Evolutionary conservation across 192 early-diverging fungal genomes (phyloP).

Genomic region (Coemansia sp.): DNA sequence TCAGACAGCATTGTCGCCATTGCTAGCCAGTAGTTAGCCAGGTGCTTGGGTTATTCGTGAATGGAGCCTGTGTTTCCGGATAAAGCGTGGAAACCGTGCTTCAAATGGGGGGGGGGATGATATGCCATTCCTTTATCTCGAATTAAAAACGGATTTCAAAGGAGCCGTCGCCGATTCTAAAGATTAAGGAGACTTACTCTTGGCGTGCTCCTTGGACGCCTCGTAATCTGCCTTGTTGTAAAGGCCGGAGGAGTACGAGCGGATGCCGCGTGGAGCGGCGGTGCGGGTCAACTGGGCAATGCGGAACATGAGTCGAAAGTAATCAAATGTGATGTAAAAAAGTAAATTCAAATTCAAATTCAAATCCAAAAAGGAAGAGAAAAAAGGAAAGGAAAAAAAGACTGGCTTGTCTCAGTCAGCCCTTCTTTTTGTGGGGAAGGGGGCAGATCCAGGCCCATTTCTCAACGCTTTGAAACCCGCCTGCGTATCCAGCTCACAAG

Average conservation of each 20-base stretch:
- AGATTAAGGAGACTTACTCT: slow-evolving; percentile 25
- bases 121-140: not conserved
- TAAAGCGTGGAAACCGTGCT: not conserved
- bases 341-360: not conserved
- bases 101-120: not conserved
- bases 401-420: not conserved
- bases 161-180: not conserved
- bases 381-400: slow-evolving; percentile 5
- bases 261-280: slow-evolving; percentile 30
- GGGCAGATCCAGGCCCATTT: too few relatives aligned
- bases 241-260: slow-evolving; percentile 40
- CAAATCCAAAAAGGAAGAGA: slow-evolving; percentile 4
- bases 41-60: too few relatives aligned
- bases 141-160: not conserved
- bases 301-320: slow-evolving; percentile 20
- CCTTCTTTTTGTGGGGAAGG: not conserved
- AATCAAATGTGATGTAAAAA: not conserved
- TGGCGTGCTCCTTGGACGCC: slow-evolving; percentile 47
- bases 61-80: too few relatives aligned
- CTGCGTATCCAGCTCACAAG: slow-evolving; percentile 4
- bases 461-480: not conserved
- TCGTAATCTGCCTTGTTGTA: slow-evolving; percentile 34
- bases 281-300: slow-evolving; percentile 46
- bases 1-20: too few relatives aligned
- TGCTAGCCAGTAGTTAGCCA: not conserved